These are phyloP conservation scores for Cucumis hystrix DNA, from an alignment of 306 rosid genomes.

Conservation along the genomic window DNA sequence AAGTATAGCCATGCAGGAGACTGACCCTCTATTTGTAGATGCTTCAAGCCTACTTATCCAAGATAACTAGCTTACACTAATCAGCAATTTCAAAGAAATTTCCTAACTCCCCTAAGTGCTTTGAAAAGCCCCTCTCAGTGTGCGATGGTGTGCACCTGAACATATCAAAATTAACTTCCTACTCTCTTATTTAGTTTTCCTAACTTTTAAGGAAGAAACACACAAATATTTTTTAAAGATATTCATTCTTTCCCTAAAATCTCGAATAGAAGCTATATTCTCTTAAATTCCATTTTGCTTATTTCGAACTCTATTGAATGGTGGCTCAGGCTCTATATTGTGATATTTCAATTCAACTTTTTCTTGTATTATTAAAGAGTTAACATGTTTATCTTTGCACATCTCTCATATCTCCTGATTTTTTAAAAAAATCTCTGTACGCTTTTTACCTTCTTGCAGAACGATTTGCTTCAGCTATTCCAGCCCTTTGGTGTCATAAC, in stretches of 20 bases:
- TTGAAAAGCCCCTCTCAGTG: too few species aligned
- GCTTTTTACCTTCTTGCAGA: slow-evolving; percentile 31
- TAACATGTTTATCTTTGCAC: neutral
- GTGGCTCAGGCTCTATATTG: neutral
- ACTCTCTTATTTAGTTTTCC: neutral
- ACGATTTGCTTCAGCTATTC: slow-evolving; percentile 95
- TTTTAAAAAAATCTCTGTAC: neutral
- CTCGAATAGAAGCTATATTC: too few species aligned
- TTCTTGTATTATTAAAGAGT: neutral
- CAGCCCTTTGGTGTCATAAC: slow-evolving; percentile 97
- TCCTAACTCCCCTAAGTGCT: neutral
- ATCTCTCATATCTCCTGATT: neutral
- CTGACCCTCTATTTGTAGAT: neutral
- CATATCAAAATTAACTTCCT: neutral
- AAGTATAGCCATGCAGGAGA: neutral
- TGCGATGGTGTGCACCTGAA: too few species aligned
- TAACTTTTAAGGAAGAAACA: neutral
- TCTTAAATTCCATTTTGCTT: too few species aligned
- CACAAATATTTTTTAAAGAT: neutral
- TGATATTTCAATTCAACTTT: neutral
- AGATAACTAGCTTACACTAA: neutral
- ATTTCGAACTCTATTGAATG: neutral
- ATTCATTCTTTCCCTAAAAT: too few species aligned
- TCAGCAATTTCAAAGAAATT: neutral
- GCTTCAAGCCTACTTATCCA: neutral